Base-by-base conservation (phyloP, 2,329 filamentous ascomycete species). In the Colletotrichum cuscutae region DNA sequence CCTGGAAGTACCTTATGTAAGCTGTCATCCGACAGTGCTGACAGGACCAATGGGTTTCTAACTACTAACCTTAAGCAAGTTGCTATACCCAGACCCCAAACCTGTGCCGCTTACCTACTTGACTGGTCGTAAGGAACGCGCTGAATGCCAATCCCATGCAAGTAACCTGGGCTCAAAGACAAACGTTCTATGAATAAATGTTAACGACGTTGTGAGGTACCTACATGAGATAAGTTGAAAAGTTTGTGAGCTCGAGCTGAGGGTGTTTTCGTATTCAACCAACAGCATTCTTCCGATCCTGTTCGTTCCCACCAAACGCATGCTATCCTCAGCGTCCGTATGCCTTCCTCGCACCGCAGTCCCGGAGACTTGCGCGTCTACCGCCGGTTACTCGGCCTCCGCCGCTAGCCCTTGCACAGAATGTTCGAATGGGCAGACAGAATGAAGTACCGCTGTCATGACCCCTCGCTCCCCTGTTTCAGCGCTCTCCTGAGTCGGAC, bases 381-480 rank as follows among this genome's bases (percentile, higher is more conserved):
- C 42, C 42, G 42, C 42, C 42, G 6, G 52, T 42, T 26, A 7
- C 57, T 59, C n/a, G 57, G 9, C 22, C 30, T 2, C 35, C 5
- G 19, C 26, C 2, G 15, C 8, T 12, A 1, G 12, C 6, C n/a
- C 42, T 26, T 13, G 26, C 3, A 19, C 11, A 7, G 4, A 37
- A 37, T 15, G 11, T 59, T 22, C 32, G 19, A 19, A 32, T 12
- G 35, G 12, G 30, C n/a, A 32, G 57, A 59, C 6, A 37, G 57
- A 15, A 53, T 1, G 53, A 24, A 5, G 28, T 2, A 22, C 13
- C 28, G 15, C 19, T 32, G 19, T 24, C 46, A 30, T 63, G 60
- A 42, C 60, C 42, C 60, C 28, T 53, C 13, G 28, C 46, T 9
- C 61, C 61, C 42, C 46, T 64, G 61, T 64, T 64, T 64, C 61